Conservation (phyloP, 352 stramenopile genomes). For the Globisporangium parvum region DNA sequence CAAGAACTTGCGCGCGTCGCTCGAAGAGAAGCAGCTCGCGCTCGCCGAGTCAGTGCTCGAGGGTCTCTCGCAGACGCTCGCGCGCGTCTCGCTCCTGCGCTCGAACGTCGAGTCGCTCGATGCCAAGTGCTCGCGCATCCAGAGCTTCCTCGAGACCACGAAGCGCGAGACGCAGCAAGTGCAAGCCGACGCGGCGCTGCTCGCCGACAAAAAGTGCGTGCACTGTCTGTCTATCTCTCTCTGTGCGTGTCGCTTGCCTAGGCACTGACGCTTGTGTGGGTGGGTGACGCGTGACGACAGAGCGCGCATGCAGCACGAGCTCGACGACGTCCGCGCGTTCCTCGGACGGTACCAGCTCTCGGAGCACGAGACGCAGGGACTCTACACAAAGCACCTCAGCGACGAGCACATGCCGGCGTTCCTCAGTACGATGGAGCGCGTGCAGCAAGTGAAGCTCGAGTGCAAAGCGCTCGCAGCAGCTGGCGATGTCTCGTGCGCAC, state of each 20-base stretch:
- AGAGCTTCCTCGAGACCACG: slow-evolving; percentile 52
- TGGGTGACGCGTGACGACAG: too few species aligned
- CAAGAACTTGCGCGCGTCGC: slow-evolving; percentile 32
- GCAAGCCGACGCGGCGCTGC: slow-evolving; percentile 39
- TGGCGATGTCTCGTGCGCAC: slow-evolving; percentile 39
- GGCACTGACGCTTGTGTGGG: slow-evolving; percentile 8
- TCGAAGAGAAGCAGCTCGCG: slow-evolving; percentile 49
- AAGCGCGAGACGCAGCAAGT: slow-evolving; percentile 64
- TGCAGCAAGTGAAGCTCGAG: slow-evolving; percentile 65
- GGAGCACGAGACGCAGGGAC: slow-evolving; percentile 50
- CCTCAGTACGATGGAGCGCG: slow-evolving; percentile 60
- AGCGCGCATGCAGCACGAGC: slow-evolving; percentile 35
- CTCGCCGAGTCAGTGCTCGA: slow-evolving; percentile 41
- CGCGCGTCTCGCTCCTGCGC: slow-evolving; percentile 27
- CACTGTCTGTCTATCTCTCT: not conserved
- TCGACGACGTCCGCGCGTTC: slow-evolving; percentile 51
- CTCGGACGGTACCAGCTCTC: slow-evolving; percentile 65
- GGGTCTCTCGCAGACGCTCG: slow-evolving; percentile 37
- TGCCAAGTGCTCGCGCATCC: slow-evolving; percentile 36
- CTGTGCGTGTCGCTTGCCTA: slow-evolving; percentile 5
- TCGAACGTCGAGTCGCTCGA: slow-evolving; percentile 37
- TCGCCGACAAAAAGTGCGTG: slow-evolving; percentile 37
- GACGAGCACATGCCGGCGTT: slow-evolving; percentile 56
- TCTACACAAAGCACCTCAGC: slow-evolving; percentile 31
- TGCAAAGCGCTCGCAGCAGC: slow-evolving; percentile 51